phyloP scores from a whole-genome alignment of 2,329 filamentous ascomycete genomes.

The Acarospora socialis region DNA sequence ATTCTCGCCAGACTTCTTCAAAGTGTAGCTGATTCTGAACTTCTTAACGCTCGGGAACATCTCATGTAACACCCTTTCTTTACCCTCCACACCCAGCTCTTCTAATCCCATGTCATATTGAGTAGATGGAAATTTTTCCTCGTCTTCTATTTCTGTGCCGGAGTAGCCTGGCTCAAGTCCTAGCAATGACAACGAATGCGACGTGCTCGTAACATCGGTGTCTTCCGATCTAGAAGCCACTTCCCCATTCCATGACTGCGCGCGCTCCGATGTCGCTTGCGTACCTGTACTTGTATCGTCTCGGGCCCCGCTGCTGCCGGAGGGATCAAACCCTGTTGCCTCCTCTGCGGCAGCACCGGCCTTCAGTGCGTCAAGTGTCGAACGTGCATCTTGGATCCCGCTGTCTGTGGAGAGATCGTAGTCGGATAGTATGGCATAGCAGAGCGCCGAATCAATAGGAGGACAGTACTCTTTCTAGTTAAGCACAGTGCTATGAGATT shows the following conservation, averaged over 20 bases:
- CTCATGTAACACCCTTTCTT: constrained; percentile 46
- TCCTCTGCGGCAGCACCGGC: constrained; percentile 52
- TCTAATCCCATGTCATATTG: constrained; percentile 18
- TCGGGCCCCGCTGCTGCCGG: constrained; percentile 45
- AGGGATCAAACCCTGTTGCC: constrained; percentile 62
- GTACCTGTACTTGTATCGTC: constrained; percentile 15
- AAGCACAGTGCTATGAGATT: too few species aligned
- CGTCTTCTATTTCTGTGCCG: constrained; percentile 5
- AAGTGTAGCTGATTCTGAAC: constrained; percentile 49
- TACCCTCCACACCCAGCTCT: constrained; percentile 42
- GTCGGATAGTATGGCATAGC: constrained; percentile 63
- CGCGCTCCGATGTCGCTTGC: constrained; percentile 16
- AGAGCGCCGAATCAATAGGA: constrained; percentile 60
- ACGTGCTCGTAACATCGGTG: constrained; percentile 37
- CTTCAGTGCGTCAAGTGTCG: constrained; percentile 52
- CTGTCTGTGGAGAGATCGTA: constrained; percentile 45
- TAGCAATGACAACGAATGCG: constrained; percentile 30
- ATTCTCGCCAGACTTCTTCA: constrained; percentile 54
- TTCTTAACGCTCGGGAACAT: constrained; percentile 59
- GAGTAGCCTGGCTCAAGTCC: constrained; percentile 18
- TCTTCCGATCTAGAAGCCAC: constrained; percentile 29
- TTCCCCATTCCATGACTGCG: constrained; percentile 23
- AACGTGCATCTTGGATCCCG: constrained; percentile 40
- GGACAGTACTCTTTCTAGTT: constrained; percentile 64
- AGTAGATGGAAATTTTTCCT: constrained; percentile 16